Evolutionary conservation across 106 monocot species (phyloP), one percentile per base, ranked within the genome.

Genomic region (Acanthochlamys bracteata): DNA sequence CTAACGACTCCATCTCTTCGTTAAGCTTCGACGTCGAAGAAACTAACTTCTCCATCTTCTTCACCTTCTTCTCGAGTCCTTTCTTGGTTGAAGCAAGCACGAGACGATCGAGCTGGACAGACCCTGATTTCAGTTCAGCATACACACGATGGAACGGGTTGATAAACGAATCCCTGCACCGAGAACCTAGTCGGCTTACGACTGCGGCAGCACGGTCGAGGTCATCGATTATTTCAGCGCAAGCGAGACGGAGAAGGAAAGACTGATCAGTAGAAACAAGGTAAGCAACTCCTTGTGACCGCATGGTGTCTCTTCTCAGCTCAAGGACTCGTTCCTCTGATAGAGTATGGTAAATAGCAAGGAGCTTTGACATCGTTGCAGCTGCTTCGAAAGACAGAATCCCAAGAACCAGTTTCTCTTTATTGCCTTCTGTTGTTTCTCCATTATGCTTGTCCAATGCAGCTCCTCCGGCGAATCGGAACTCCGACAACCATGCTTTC

Each of bases 371-470:
- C 90, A 90, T 87, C 24, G 82, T 66, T 42, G 79, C 67, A 7
- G 76, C 87, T 0, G 72, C 71, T 79, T 92, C 92, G 68, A 84
- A 87, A 25, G 87, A 71, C 41, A 88, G 84, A 71, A 92, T 87
- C 14, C 84, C 92, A 43, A 84, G 42, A 0, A 42, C 63, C 7
- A 11, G 42, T 9, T 24, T 7, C 14, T 20, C 3, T 19, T 55
- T 10, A 19, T 21, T 55, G 20, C 55, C 1, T 10, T 21, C 55
- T 19, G 20, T 10, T 10, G 13, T 13, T 19, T 10, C 20, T 20
- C 55, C 55, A 10, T 10, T 20, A 20, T 55, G 45, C 8, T 14
- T 20, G 20, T 55, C 55, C 20, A 21, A 20, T 20, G 1, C 55
- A 42, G 33, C 33, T 33, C 33, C 33, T 33, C 43, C 21, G 43